These are phyloP conservation scores for Adansonia gregorii DNA, from an alignment of 441 rosid species.

Conservation along the genomic window DNA sequence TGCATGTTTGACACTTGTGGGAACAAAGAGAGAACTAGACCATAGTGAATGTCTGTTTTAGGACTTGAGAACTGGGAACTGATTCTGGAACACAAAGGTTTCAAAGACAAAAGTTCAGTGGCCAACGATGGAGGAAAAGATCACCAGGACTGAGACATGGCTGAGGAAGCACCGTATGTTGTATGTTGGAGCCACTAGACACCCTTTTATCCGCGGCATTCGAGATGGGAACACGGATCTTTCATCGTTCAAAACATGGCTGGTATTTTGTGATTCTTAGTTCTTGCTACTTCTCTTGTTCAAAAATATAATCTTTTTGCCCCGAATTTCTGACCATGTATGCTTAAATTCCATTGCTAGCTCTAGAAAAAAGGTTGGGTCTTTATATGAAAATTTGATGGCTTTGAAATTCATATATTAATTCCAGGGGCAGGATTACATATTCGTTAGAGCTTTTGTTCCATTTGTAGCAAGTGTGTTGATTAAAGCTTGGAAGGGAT, in stretches of 20 bases:
- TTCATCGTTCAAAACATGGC: slow-evolving; percentile 56
- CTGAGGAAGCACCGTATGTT: slow-evolving; percentile 22
- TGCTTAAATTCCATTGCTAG: not conserved
- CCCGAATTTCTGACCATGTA: not conserved
- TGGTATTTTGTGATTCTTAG: slow-evolving; percentile 35
- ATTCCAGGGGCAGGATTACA: slow-evolving; percentile 64
- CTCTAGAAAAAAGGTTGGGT: not conserved
- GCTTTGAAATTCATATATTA: not conserved
- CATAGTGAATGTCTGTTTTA: no score
- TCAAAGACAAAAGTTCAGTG: not conserved
- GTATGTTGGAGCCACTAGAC: slow-evolving; percentile 48
- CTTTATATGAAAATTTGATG: not conserved
- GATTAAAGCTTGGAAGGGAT: slow-evolving; percentile 49
- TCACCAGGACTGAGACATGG: slow-evolving; percentile 42
- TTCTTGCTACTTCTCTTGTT: not conserved
- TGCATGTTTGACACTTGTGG: not conserved
- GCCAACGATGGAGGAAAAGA: slow-evolving; percentile 18
- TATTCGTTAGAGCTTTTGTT: slow-evolving; percentile 56
- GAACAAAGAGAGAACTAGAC: no score
- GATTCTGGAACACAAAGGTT: not conserved
- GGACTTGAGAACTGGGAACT: not conserved
- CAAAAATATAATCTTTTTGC: not conserved
- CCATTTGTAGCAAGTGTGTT: slow-evolving; percentile 55
- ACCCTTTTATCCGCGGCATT: slow-evolving; percentile 51
- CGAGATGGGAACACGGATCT: slow-evolving; percentile 53